A percentile compares a stretch with the other conserved stretches of the same genome.
Evolutionary conservation across 768 basidiomycete species (phyloP).

Genomic region (Kwoniella mangroviensis): DNA sequence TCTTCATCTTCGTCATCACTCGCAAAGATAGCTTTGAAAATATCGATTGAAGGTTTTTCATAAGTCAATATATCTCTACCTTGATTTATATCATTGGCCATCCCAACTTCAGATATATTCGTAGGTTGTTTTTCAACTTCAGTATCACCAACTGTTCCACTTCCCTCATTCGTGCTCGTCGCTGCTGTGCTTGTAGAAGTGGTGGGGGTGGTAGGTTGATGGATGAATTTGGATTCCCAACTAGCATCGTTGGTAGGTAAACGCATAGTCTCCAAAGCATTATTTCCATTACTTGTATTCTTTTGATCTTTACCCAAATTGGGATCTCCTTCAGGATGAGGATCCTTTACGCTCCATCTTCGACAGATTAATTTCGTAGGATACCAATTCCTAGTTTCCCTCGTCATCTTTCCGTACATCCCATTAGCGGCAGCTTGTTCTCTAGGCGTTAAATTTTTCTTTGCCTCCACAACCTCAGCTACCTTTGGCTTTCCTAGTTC

Average conservation of each 20-base stretch:
- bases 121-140: constrained; percentile 35
- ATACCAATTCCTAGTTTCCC: constrained; percentile 74
- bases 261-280: constrained; percentile 21
- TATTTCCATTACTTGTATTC: not conserved
- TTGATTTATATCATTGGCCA: constrained; percentile 90
- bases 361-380: constrained; percentile 88
- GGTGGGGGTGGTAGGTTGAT: constrained; percentile 26
- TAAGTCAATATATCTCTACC: constrained; percentile 87
- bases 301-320: constrained; percentile 2
- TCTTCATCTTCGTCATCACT: constrained; percentile 88
- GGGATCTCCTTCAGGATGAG: constrained; percentile 65
- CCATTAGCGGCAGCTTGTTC: constrained; percentile 80
- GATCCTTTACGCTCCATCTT: constrained; percentile 89
- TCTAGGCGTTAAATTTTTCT: constrained; percentile 68
- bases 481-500: constrained; percentile 59
- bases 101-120: constrained; percentile 74
- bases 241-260: constrained; percentile 49
- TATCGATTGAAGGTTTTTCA: constrained; percentile 81
- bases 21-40: constrained; percentile 98
- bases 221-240: constrained; percentile 52
- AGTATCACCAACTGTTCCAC: not conserved
- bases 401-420: constrained; percentile 87
- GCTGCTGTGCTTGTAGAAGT: not conserved
- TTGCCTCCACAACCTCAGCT: constrained; percentile 59
- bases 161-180: not conserved